These are phyloP conservation scores for Paecilomyces dactylethromorphus DNA, from an alignment of 2,329 filamentous ascomycete species.

Conservation along the genomic window DNA sequence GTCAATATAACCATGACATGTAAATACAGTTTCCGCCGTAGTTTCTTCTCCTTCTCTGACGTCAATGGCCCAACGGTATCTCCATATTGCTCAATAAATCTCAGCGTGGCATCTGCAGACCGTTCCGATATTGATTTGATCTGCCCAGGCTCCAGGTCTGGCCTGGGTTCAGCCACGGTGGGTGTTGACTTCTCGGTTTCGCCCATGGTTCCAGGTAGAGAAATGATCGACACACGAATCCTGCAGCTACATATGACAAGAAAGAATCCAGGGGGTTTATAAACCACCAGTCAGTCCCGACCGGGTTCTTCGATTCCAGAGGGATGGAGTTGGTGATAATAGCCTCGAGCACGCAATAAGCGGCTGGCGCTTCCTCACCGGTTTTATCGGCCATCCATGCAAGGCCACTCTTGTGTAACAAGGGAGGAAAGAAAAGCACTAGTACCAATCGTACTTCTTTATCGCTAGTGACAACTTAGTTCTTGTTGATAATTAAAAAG, in stretches of 20 bases:
- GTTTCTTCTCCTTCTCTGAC: constrained; percentile 22
- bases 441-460: neutral
- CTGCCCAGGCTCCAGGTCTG: neutral
- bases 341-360: neutral
- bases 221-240: neutral
- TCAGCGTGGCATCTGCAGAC: constrained; percentile 32
- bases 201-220: neutral
- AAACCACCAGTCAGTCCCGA: neutral
- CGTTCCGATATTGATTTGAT: neutral
- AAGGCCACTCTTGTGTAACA: neutral
- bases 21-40: constrained; percentile 27
- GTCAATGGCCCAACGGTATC: constrained; percentile 23
- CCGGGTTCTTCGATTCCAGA: neutral
- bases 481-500: neutral
- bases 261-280: neutral
- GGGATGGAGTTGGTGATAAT: neutral
- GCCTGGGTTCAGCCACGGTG: neutral
- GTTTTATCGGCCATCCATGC: neutral
- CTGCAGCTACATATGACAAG: neutral
- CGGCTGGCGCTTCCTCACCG: neutral
- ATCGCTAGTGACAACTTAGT: neutral
- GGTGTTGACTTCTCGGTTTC: neutral
- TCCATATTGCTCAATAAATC: constrained; percentile 28
- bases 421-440: neutral
- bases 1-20: constrained; percentile 26